A percentile compares a stretch with the other conserved stretches of the same genome.
Evolutionary conservation across 1,139 yeast species (phyloP).

Genomic region (Hyphopichia fennica): DNA sequence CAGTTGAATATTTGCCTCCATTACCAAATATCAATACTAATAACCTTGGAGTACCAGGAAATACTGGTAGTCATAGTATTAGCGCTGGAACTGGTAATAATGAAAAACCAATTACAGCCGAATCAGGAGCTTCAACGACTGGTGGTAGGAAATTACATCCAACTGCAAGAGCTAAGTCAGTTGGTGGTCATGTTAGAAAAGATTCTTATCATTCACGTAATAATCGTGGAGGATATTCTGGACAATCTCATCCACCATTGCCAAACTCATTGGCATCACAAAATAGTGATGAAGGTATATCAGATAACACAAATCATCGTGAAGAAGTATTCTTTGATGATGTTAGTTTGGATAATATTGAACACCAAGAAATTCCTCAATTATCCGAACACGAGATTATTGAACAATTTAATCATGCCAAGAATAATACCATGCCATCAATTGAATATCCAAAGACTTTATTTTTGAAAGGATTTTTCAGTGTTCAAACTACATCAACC

Average conservation of each 20-base stretch:
- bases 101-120: background rate
- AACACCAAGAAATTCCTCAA: conserved; percentile 35
- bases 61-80: background rate
- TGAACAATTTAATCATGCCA: conserved; percentile 67
- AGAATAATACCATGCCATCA: conserved; percentile 84
- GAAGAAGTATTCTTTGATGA: conserved; percentile 69
- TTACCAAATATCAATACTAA: conserved; percentile 42
- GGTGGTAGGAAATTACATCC: conserved; percentile 54
- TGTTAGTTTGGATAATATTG: conserved; percentile 51
- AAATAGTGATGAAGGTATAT: conserved; percentile 42
- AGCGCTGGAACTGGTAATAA: background rate
- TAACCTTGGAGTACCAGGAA: conserved; percentile 17
- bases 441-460: conserved; percentile 91
- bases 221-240: conserved; percentile 4
- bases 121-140: conserved; percentile 5
- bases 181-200: conserved; percentile 73
- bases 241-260: conserved; percentile 44
- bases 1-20: conserved; percentile 51
- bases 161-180: conserved; percentile 85
- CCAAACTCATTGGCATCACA: conserved; percentile 48
- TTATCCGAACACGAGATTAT: conserved; percentile 65
- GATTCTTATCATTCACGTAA: conserved; percentile 43
- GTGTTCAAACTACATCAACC: conserved; percentile 94
- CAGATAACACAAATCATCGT: conserved; percentile 14
- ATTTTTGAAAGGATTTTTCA: conserved; percentile 90